Evolutionary conservation across 768 basidiomycete species (phyloP), one percentile per base, ranked within the genome.

Genomic region (Amanita inopinata): DNA sequence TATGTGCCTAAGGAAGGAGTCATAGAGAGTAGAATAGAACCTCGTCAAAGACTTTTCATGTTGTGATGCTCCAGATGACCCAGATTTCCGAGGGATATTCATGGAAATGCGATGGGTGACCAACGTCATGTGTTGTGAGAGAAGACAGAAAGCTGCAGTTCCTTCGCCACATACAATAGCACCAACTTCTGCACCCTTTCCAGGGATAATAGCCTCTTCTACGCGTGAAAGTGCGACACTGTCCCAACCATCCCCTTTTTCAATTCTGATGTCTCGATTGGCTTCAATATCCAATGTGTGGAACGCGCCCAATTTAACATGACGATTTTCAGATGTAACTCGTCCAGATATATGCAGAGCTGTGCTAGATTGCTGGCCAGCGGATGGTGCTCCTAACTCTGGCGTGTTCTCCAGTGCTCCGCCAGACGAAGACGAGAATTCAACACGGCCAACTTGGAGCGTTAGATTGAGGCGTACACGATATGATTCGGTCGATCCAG

Each of bases 111-210:
- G 76, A 56, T 97, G 90, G 3, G 89, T 68, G 24, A 99, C 81
- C 20, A 93, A 69, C 1, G 96, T 99, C 83, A 98, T 93, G 61
- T 98, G 93, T 53, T 98, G 83, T 1, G 93, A 97, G 10, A 99
- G 70, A 22, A 99, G 63, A 60, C 96, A 98, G 58, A 99, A 86
- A 7, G 89, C 83, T 1, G 96, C 96, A 2, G 78, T 81, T 14
- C 96, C 96, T 69, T 99, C 96, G 24, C 96, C 94, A 50, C 88
- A 90, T 3, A 99, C 89, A 17, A 99, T 73, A 0, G 96, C 96
- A 10, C 88, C 96, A 3, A 99, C 83, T 54, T 99, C 96, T 3
- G 96, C 96, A 0, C 96, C 94, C 51, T 84, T 70, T 18, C 94
- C 96, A n/a, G 91, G 91, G 28, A 87, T 67, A 42, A 89, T 92